phyloP scores from a whole-genome alignment of 192 early-diverging fungal genomes.

The Spizellomyces punctatus region DNA sequence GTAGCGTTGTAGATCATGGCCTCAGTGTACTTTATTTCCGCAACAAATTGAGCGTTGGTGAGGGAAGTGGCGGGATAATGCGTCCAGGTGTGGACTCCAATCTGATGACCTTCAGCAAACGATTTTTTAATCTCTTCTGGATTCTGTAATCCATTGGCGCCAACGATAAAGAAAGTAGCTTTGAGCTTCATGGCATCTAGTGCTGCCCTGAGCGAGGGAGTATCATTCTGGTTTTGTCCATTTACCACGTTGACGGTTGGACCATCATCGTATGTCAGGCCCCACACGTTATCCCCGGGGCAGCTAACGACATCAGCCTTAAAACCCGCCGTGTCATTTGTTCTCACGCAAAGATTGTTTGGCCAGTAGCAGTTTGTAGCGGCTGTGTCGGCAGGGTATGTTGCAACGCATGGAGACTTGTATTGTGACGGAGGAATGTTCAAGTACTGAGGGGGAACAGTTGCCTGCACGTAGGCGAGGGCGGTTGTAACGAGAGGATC shows the following conservation, averaged over 20 bases:
- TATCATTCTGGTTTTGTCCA: not conserved
- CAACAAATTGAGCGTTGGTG: slow-evolving; percentile 68
- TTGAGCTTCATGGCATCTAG: slow-evolving; percentile 1
- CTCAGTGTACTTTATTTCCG: slow-evolving; percentile 62
- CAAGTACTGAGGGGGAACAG: too few species aligned
- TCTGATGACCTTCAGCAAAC: slow-evolving; percentile 42
- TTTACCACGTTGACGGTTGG: not conserved
- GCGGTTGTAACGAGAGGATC: too few species aligned
- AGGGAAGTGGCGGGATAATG: slow-evolving; percentile 61
- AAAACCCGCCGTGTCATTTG: not conserved
- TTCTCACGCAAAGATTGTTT: slow-evolving; percentile 9
- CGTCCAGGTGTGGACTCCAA: slow-evolving; percentile 59
- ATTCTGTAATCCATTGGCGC: slow-evolving; percentile 22
- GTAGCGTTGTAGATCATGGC: slow-evolving; percentile 43
- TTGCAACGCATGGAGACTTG: too few species aligned
- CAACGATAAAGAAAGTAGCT: slow-evolving; percentile 44
- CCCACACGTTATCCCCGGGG: slow-evolving; percentile 32
- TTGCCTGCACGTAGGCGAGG: too few species aligned
- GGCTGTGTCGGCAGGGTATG: too few species aligned
- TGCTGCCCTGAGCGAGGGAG: slow-evolving; percentile 4
- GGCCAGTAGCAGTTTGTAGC: slow-evolving; percentile 35
- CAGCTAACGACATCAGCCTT: slow-evolving; percentile 4
- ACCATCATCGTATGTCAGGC: slow-evolving; percentile 25
- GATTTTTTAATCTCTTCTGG: slow-evolving; percentile 24
- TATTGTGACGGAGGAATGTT: too few species aligned